phyloP scores from a whole-genome alignment of 1,284 basidiomycete species.

The Heliocybe sulcata region DNA sequence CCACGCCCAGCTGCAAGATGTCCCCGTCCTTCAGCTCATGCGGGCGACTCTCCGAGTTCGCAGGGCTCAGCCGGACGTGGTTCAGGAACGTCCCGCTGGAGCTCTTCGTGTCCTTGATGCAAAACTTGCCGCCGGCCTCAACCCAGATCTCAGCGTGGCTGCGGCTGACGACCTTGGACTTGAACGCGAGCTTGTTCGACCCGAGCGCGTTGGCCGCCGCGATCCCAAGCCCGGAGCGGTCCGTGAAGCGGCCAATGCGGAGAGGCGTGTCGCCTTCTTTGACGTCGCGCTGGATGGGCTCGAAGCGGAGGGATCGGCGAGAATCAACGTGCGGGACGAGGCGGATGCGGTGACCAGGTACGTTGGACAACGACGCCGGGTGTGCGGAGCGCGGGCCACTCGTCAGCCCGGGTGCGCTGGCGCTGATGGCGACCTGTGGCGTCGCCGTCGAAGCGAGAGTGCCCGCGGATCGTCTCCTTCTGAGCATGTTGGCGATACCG shows the following conservation, averaged over 20 bases:
- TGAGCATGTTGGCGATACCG: background rate
- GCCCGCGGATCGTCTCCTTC: background rate
- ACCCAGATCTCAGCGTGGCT: slow-evolving; percentile 96
- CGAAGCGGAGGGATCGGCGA: slow-evolving; percentile 85
- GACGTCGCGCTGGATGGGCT: slow-evolving; percentile 86
- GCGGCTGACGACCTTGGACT: slow-evolving; percentile 92
- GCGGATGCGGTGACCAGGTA: slow-evolving; percentile 52
- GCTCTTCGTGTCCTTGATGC: slow-evolving; percentile 86
- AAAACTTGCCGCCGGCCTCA: slow-evolving; percentile 62
- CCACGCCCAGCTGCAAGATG: slow-evolving; percentile 92
- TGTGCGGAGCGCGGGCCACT: background rate
- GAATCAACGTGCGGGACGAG: slow-evolving; percentile 94
- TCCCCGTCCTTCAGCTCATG: slow-evolving; percentile 90
- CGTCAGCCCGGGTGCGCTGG: background rate
- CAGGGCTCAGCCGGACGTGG: slow-evolving; percentile 83
- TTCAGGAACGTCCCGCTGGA: slow-evolving; percentile 95
- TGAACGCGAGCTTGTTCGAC: slow-evolving; percentile 88
- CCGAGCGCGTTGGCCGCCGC: slow-evolving; percentile 65
- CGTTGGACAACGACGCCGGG: background rate
- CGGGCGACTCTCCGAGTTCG: slow-evolving; percentile 76
- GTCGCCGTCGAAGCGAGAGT: background rate
- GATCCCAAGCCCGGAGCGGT: slow-evolving; percentile 64
- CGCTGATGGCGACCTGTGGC: background rate
- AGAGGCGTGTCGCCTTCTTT: slow-evolving; percentile 61
- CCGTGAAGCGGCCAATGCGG: slow-evolving; percentile 90